Conservation (phyloP, 495 filamentous ascomycete species). For the Parachaetomium inaequale region DNA sequence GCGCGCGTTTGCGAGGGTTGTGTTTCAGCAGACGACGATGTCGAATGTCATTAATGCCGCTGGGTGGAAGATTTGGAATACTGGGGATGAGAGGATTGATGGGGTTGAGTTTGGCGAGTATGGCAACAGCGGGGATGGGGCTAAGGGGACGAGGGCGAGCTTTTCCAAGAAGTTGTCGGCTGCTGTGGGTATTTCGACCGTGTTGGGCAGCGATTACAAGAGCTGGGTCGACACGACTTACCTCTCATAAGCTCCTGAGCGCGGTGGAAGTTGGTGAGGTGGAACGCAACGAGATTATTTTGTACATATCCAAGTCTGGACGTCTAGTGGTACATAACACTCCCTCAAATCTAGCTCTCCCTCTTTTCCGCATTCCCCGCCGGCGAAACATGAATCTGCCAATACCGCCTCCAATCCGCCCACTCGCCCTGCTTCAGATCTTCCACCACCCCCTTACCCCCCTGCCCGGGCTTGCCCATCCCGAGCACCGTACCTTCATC, state of each 20-base stretch:
- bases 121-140: slow-evolving; percentile 55
- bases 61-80: slow-evolving; percentile 60
- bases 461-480: slow-evolving; percentile 38
- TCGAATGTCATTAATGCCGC: slow-evolving; percentile 56
- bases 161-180: slow-evolving; percentile 49
- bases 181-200: slow-evolving; percentile 44
- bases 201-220: slow-evolving; percentile 43
- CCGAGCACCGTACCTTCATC: slow-evolving; percentile 34
- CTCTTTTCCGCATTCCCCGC: slow-evolving; percentile 6
- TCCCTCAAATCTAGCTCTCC: not conserved
- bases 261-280: not conserved
- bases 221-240: slow-evolving; percentile 9
- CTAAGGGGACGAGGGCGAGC: slow-evolving; percentile 54
- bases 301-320: not conserved
- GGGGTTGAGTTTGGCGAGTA: slow-evolving; percentile 59
- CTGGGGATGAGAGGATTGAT: slow-evolving; percentile 45
- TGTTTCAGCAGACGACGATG: slow-evolving; percentile 57
- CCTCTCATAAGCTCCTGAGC: not conserved
- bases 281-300: not conserved
- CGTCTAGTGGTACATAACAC: not conserved
- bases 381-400: slow-evolving; percentile 42
- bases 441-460: slow-evolving; percentile 2
- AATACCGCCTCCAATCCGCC: slow-evolving; percentile 41
- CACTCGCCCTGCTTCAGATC: slow-evolving; percentile 24
- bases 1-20: slow-evolving; percentile 56